A percentile compares a stretch with the other conserved stretches of the same genome.
Conservation (phyloP, 495 filamentous ascomycete genomes). For the Clavariopsis aquatica region DNA sequence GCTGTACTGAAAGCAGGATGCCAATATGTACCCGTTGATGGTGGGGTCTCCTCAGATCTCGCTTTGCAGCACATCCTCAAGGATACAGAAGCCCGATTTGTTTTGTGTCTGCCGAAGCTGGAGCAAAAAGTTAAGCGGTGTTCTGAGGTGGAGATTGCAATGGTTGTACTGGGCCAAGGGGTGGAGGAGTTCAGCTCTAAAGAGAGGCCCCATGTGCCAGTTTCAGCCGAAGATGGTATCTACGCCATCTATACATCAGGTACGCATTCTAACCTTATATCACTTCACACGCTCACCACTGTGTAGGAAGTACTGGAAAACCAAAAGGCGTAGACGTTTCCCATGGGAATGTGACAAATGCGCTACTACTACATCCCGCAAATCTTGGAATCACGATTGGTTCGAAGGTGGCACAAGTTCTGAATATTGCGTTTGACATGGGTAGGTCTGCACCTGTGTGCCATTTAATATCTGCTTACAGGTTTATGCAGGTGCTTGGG, state of each 20-base stretch:
- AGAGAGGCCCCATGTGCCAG: neutral
- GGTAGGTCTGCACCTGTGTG: neutral
- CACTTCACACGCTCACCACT: neutral
- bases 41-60: slow-evolving; percentile 19
- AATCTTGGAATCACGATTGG: slow-evolving; percentile 13
- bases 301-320: slow-evolving; percentile 23
- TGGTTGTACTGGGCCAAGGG: slow-evolving; percentile 2
- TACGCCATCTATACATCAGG: slow-evolving; percentile 32
- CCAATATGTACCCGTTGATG: slow-evolving; percentile 28
- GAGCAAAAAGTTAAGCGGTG: slow-evolving; percentile 3
- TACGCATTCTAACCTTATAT: neutral
- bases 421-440: slow-evolving; percentile 32
- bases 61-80: slow-evolving; percentile 17
- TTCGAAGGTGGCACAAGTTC: slow-evolving; percentile 24
- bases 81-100: slow-evolving; percentile 13
- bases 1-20: slow-evolving; percentile 27
- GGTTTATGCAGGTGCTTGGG: slow-evolving; percentile 22
- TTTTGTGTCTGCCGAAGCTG: slow-evolving; percentile 23
- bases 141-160: neutral
- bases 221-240: slow-evolving; percentile 9
- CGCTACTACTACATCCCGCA: slow-evolving; percentile 22
- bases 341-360: slow-evolving; percentile 28
- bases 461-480: neutral
- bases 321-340: slow-evolving; percentile 27
- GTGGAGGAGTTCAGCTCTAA: slow-evolving; percentile 21